Conservation (phyloP, 2,329 filamentous ascomycete genomes). For the Orbilia oligospora region DNA sequence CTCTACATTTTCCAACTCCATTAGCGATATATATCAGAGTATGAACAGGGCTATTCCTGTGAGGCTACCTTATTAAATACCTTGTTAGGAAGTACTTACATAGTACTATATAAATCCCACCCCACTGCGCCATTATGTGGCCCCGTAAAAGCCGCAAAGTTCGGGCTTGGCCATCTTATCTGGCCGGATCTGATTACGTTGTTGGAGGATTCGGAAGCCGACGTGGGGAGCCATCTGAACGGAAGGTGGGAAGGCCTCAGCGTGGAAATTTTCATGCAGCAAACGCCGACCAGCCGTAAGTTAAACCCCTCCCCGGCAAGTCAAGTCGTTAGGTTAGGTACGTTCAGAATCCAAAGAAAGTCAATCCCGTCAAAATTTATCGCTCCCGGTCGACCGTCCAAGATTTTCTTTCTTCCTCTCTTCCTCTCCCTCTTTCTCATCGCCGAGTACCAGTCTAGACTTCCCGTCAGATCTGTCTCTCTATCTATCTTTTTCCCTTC, state of each 20-base stretch:
- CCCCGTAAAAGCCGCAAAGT: constrained; percentile 24
- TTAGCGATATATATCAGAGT: no score
- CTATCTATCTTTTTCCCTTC: neutral
- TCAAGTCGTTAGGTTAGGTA: neutral
- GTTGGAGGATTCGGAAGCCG: constrained; percentile 33
- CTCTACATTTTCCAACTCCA: no score
- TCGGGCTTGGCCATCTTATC: constrained; percentile 60
- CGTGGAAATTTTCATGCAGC: constrained; percentile 46
- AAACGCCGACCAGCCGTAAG: constrained; percentile 35
- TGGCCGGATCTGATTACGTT: constrained; percentile 59
- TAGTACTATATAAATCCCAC: neutral
- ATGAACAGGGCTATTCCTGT: no score
- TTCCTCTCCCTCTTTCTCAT: neutral
- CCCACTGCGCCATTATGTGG: constrained; percentile 21
- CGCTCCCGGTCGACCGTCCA: constrained; percentile 29
- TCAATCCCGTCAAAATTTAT: constrained; percentile 24
- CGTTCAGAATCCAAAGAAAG: neutral
- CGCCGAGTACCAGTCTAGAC: neutral
- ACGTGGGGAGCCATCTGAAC: constrained; percentile 39
- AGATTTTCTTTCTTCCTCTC: constrained; percentile 10
- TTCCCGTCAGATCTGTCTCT: neutral
- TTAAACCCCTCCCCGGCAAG: constrained; percentile 3
- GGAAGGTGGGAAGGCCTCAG: constrained; percentile 45
- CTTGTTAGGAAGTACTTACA: no score
- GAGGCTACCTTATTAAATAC: no score